Base-by-base conservation (phyloP, 441 rosid species). In the Pelargonium fulgidum region DNA sequence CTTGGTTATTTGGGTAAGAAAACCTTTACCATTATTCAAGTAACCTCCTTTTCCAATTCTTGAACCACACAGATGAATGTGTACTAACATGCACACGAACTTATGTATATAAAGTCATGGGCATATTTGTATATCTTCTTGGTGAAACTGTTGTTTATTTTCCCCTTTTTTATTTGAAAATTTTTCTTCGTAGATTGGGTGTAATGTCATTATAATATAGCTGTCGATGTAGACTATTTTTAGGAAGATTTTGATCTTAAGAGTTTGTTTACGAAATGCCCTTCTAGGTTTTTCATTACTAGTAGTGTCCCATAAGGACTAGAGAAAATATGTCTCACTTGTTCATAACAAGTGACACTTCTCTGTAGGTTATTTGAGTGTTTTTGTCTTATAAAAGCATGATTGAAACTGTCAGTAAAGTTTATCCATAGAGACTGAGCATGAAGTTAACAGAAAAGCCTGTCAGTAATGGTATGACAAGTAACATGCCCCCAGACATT, bases 1-100 rank as follows among this genome's bases (percentile, higher is more conserved):
- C 98, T 75, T 95, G 98, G 98, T 76, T 89, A 73, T 92, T 92
- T 73, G 99, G 99, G 99, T 95, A 88, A 59, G 74, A 70, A 62
- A 65, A 69, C 29, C 33, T 56, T 65, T 68, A 17, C 65, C 50
- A 63, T 20, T 77, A 63, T 20, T 77, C 70, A 6, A 45, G 24
- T 56, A 61, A 65, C 61, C 17, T 58, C 48, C 13, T 65, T 63
- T 3, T 7, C 22, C 22, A 7, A 45, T 10, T 45, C 50, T 45
- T 2, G n/a, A 10, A 45, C 13, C 50, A 45, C n/a, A 45, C 50
- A 45, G 12, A 12, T 45, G 50, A 7, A 45, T 45, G 50, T 45
- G 50, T 12, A 45, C 48, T 44, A 2, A 44, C 50, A 10, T 12
- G 4, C 50, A 45, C n/a, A 2, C 12, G 3, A 10, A 45, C n/a